Conservation (phyloP, 345 rosid genomes). For the Citrus cavaleriei region DNA sequence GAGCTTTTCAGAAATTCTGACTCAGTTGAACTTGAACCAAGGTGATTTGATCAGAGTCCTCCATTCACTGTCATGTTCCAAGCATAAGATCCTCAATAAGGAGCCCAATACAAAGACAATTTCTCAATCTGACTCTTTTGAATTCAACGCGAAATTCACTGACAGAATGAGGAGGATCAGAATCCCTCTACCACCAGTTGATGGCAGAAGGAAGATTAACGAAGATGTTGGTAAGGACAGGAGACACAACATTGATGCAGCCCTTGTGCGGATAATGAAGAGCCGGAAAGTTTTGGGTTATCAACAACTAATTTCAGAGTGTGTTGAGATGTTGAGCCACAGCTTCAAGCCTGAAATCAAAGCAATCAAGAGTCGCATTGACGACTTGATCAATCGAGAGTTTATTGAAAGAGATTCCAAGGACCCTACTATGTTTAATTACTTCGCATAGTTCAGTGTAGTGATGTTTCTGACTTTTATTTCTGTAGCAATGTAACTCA, state of each 20-base stretch:
- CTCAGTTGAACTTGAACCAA: conserved; percentile 27
- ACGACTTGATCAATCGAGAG: conserved; percentile 35
- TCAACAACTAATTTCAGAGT: conserved; percentile 38
- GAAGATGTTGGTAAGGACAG: conserved; percentile 65
- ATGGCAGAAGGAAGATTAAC: conserved; percentile 50
- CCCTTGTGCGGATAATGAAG: conserved; percentile 51
- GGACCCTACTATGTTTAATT: conserved; percentile 26
- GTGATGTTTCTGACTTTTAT: background rate
- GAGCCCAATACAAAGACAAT: conserved; percentile 30
- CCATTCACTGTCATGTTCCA: conserved; percentile 40
- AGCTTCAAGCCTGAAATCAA: conserved; percentile 44
- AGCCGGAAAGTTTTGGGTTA: conserved; percentile 29
- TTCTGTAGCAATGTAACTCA: background rate
- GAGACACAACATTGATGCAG: conserved; percentile 36
- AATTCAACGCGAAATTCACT: conserved; percentile 51
- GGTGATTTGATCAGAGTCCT: conserved; percentile 38
- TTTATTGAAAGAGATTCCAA: conserved; percentile 38
- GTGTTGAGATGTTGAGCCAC: conserved; percentile 35
- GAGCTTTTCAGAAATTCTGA: conserved; percentile 58
- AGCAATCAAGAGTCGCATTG: conserved; percentile 37
- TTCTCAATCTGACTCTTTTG: conserved; percentile 36
- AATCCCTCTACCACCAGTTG: conserved; percentile 64
- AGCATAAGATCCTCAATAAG: conserved; percentile 39
- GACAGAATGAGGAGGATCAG: conserved; percentile 70
- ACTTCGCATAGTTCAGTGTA: conserved; percentile 17